These are phyloP conservation scores for Brassica cretica DNA, from an alignment of 345 rosid species.

Conservation along the genomic window DNA sequence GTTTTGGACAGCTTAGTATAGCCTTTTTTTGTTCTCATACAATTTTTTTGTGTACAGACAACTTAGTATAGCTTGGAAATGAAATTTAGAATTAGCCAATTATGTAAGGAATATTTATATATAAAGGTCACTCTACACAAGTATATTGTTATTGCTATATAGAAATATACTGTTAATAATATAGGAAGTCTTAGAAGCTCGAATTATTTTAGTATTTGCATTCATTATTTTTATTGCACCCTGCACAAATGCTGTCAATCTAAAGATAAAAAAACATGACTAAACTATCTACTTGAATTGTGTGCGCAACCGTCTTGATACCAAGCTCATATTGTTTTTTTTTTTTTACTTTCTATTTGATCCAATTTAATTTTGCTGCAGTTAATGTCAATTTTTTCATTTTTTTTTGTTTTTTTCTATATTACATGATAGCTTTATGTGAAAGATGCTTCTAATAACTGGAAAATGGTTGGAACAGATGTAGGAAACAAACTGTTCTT, in stretches of 20 bases:
- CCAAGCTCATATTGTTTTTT: no score
- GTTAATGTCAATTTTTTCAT: neutral
- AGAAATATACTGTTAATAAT: neutral
- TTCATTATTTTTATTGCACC: no score
- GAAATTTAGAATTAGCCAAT: neutral
- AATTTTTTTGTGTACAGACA: no score
- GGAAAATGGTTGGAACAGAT: constrained; percentile 69
- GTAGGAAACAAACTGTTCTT: constrained; percentile 59
- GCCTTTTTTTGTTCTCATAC: no score
- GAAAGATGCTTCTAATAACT: constrained; percentile 82
- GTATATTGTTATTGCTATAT: neutral
- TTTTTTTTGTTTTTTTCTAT: neutral
- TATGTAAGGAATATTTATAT: neutral
- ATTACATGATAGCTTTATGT: constrained; percentile 61
- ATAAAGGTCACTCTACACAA: neutral
- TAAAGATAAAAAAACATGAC: no score
- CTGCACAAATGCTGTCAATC: no score
- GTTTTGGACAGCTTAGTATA: neutral
- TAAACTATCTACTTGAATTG: no score
- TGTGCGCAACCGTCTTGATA: no score
- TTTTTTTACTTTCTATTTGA: neutral
- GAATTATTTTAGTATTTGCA: no score
- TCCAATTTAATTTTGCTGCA: neutral
- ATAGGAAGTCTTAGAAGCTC: no score
- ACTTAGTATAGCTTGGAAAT: neutral